phyloP scores from a whole-genome alignment of 148 eudicot species.

The Diospyros kaki region DNA sequence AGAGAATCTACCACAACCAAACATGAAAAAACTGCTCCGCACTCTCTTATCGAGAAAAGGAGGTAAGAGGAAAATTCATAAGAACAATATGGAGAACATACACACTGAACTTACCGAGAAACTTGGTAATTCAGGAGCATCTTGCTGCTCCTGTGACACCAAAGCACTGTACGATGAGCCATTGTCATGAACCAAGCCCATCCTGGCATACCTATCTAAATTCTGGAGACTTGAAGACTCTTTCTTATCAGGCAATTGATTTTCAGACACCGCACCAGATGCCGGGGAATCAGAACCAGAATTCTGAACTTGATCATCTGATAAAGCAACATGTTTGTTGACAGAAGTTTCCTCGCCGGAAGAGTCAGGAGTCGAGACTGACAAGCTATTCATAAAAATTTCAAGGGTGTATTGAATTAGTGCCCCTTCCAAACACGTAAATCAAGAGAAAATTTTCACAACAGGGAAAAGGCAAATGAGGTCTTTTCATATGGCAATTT shows the following conservation, averaged over 20 bases:
- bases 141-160: constrained; percentile 54
- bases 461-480: no score
- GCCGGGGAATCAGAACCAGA: constrained; percentile 57
- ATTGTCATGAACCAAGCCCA: constrained; percentile 43
- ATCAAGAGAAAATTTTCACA: no score
- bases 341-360: constrained; percentile 39
- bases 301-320: constrained; percentile 42
- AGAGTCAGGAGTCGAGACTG: constrained; percentile 26
- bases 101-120: constrained; percentile 57
- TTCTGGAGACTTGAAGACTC: constrained; percentile 39
- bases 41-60: not conserved
- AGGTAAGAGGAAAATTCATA: not conserved
- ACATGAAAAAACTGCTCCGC: not conserved
- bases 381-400: constrained; percentile 21
- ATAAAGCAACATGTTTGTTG: constrained; percentile 40
- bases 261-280: constrained; percentile 49
- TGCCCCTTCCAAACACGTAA: no score
- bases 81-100: not conserved
- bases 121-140: constrained; percentile 48
- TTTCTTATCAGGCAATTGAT: constrained; percentile 34
- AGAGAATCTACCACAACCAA: constrained; percentile 3
- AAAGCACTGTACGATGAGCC: constrained; percentile 46
- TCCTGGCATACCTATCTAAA: constrained; percentile 45
- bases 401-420: no score
- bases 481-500: no score